Conservation (phyloP, 2,329 filamentous ascomycete species). For the Raffaelea ambrosiae region DNA sequence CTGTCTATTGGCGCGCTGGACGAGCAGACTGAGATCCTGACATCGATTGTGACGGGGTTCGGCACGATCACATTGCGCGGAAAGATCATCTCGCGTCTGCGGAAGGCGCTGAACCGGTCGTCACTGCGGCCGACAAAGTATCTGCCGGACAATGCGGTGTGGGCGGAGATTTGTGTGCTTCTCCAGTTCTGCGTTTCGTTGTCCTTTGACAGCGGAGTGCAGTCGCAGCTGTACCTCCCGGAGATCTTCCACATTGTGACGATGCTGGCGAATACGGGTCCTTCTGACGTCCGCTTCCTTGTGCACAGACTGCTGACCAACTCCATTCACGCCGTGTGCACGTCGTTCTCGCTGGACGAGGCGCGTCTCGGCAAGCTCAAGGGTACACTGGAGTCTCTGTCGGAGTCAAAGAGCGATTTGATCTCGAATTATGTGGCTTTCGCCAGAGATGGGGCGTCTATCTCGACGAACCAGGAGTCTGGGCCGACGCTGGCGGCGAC, state of each 20-base stretch:
- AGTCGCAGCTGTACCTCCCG: conserved; percentile 59
- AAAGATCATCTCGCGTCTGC: conserved; percentile 55
- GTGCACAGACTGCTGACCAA: conserved; percentile 59
- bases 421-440: conserved; percentile 40
- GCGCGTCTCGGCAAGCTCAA: conserved; percentile 46
- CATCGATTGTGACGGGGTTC: conserved; percentile 54
- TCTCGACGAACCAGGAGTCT: conserved; percentile 45
- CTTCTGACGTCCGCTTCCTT: conserved; percentile 44
- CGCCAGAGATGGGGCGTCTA: conserved; percentile 43
- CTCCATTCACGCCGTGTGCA: conserved; percentile 59
- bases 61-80: conserved; percentile 58
- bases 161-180: conserved; percentile 60
- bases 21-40: conserved; percentile 50
- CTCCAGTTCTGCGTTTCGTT: conserved; percentile 57
- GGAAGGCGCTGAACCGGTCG: conserved; percentile 59
- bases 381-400: conserved; percentile 47
- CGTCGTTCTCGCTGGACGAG: conserved; percentile 56
- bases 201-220: conserved; percentile 59
- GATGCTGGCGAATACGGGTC: conserved; percentile 60
- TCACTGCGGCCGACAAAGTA: conserved; percentile 58
- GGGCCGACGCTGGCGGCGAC: conserved; percentile 44
- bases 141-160: conserved; percentile 58
- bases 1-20: conserved; percentile 48
- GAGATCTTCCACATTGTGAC: conserved; percentile 65
- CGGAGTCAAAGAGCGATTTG: conserved; percentile 50